A percentile compares a stretch with the other conserved stretches of the same genome.
Conservation (phyloP, 2,329 filamentous ascomycete species). For the Trichoderma sp. region DNA sequence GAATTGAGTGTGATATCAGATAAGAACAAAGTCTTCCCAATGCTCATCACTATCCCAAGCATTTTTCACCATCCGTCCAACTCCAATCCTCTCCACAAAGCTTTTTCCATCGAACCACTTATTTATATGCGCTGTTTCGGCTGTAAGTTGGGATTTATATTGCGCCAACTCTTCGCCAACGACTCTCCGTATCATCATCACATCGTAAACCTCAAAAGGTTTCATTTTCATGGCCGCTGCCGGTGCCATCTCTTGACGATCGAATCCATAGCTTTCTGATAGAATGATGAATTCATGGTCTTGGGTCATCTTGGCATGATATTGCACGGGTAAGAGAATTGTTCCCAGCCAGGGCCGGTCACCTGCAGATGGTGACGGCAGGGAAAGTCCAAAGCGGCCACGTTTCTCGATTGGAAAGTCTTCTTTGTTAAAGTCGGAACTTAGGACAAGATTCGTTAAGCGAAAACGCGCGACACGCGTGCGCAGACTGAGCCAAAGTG, state of each 20-base stretch:
- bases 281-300: conserved; percentile 12
- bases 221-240: background rate
- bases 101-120: background rate
- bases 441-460: background rate
- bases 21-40: conserved; percentile 15
- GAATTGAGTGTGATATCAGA: background rate
- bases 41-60: background rate
- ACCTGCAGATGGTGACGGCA: background rate
- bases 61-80: conserved; percentile 9
- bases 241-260: conserved; percentile 8
- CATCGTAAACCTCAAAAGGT: conserved; percentile 5
- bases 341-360: conserved; percentile 12
- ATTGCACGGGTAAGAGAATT: conserved; percentile 5
- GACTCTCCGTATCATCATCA: conserved; percentile 14
- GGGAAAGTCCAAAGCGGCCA: conserved; percentile 9
- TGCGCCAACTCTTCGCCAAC: background rate
- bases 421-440: background rate
- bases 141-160: background rate
- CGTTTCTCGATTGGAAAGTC: background rate
- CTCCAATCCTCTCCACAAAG: conserved; percentile 7
- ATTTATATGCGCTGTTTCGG: background rate
- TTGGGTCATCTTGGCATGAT: conserved; percentile 8
- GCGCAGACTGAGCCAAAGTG: background rate
- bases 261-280: conserved; percentile 15
- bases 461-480: background rate